Conservation (phyloP, 2,329 filamentous ascomycete genomes). For the Aspergillus calidoustus region DNA sequence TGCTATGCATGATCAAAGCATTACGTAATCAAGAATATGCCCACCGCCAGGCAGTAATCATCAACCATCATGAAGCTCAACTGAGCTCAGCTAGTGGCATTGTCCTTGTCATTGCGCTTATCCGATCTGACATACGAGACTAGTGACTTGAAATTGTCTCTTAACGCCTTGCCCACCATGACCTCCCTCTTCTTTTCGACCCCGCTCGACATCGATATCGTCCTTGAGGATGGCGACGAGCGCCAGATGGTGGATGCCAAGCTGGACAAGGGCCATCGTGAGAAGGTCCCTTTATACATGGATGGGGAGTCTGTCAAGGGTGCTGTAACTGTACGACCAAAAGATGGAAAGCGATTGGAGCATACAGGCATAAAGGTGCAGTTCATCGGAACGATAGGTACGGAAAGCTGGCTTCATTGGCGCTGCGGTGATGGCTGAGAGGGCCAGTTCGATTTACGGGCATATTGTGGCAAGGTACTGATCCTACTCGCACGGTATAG, state of each 20-base stretch:
- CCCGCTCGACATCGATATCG: slow-evolving; percentile 97
- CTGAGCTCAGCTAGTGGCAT: slow-evolving; percentile 17
- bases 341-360: slow-evolving; percentile 96
- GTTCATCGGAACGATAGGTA: slow-evolving; percentile 98
- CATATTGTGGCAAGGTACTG: background rate
- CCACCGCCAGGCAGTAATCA: slow-evolving; percentile 25
- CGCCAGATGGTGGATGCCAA: slow-evolving; percentile 96
- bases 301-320: slow-evolving; percentile 98
- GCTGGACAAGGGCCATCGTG: slow-evolving; percentile 95
- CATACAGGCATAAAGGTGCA: slow-evolving; percentile 99
- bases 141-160: slow-evolving; percentile 16
- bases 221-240: slow-evolving; percentile 93
- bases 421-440: background rate
- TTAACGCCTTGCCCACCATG: slow-evolving; percentile 61
- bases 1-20: background rate
- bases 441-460: background rate
- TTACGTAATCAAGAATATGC: slow-evolving; percentile 25
- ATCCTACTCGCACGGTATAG: slow-evolving; percentile 52
- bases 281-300: slow-evolving; percentile 96
- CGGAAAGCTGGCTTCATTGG: slow-evolving; percentile 24
- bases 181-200: slow-evolving; percentile 99
- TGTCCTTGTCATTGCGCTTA: slow-evolving; percentile 10
- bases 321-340: slow-evolving; percentile 89
- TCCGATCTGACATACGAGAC: slow-evolving; percentile 5
- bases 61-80: slow-evolving; percentile 20